These are phyloP conservation scores for Globisporangium takayamanum DNA, from an alignment of 352 stramenopile genomes.

Conservation along the genomic window DNA sequence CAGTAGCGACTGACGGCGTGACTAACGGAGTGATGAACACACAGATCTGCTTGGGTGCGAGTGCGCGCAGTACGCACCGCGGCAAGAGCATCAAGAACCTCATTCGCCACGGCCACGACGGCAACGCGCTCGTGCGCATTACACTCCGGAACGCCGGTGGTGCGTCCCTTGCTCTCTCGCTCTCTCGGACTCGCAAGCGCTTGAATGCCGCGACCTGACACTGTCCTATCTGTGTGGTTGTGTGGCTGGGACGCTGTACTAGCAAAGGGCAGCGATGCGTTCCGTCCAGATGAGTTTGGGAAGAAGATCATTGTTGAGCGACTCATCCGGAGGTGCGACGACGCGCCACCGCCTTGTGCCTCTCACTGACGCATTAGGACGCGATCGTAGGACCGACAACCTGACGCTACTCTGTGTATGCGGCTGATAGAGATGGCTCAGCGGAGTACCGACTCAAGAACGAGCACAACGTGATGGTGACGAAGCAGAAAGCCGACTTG, in stretches of 20 bases:
- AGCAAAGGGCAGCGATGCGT: constrained; percentile 80
- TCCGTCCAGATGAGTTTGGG: constrained; percentile 88
- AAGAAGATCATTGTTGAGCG: constrained; percentile 92
- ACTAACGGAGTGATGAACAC: neutral
- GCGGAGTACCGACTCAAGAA: constrained; percentile 73
- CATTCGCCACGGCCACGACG: constrained; percentile 89
- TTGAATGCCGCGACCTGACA: neutral
- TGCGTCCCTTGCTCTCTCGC: neutral
- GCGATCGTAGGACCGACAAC: neutral
- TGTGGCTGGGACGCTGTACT: neutral
- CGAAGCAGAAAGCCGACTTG: constrained; percentile 89
- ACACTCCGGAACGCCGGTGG: constrained; percentile 88
- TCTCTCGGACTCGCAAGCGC: neutral
- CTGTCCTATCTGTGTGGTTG: neutral
- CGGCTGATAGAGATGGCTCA: constrained; percentile 43
- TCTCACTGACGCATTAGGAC: neutral
- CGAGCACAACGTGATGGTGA: constrained; percentile 51
- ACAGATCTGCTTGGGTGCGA: constrained; percentile 94
- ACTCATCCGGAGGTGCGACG: constrained; percentile 67
- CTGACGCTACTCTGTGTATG: neutral
- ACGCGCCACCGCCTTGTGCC: neutral
- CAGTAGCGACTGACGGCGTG: neutral
- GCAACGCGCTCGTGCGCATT: constrained; percentile 88
- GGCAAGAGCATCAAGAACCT: constrained; percentile 94
- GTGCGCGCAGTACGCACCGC: constrained; percentile 89